These are phyloP conservation scores for Bacterosira constricta DNA, from an alignment of 108 stramenopile species.

Conservation along the genomic window DNA sequence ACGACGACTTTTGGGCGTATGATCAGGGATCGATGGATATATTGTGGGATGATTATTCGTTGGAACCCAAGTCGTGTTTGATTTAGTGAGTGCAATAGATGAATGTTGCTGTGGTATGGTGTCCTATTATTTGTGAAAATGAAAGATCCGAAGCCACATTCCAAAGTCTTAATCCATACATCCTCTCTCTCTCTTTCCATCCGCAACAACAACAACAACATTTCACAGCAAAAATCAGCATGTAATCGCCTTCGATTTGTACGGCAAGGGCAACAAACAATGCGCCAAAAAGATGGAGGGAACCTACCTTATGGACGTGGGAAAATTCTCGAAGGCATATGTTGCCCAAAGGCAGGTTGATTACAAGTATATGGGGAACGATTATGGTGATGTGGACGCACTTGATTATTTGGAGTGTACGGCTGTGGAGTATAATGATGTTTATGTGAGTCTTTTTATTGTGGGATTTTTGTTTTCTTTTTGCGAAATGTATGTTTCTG, in stretches of 20 bases:
- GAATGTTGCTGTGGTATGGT: background rate
- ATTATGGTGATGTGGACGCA: slow-evolving; percentile 35
- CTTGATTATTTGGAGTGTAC: slow-evolving; percentile 37
- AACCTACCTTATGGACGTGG: slow-evolving; percentile 39
- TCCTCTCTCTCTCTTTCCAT: background rate
- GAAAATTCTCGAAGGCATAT: slow-evolving; percentile 37
- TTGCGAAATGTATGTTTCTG: background rate
- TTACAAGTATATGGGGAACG: slow-evolving; percentile 26
- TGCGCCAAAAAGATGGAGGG: slow-evolving; percentile 30
- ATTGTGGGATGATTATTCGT: slow-evolving; percentile 33
- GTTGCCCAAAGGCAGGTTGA: slow-evolving; percentile 35
- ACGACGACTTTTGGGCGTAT: slow-evolving; percentile 38
- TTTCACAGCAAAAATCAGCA: slow-evolving; percentile 38
- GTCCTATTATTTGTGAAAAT: background rate
- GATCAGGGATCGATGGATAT: slow-evolving; percentile 16
- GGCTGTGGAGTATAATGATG: slow-evolving; percentile 26
- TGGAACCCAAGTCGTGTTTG: slow-evolving; percentile 37
- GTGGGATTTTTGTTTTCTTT: background rate
- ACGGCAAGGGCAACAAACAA: slow-evolving; percentile 36
- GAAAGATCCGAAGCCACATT: too few relatives aligned
- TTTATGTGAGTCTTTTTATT: slow-evolving; percentile 14
- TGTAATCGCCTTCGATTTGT: slow-evolving; percentile 40
- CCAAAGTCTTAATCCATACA: too few relatives aligned
- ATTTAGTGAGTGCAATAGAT: slow-evolving; percentile 29
- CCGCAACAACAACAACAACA: background rate